These are phyloP conservation scores for Lentinula raphanica DNA, from an alignment of 768 basidiomycete genomes.

Conservation along the genomic window DNA sequence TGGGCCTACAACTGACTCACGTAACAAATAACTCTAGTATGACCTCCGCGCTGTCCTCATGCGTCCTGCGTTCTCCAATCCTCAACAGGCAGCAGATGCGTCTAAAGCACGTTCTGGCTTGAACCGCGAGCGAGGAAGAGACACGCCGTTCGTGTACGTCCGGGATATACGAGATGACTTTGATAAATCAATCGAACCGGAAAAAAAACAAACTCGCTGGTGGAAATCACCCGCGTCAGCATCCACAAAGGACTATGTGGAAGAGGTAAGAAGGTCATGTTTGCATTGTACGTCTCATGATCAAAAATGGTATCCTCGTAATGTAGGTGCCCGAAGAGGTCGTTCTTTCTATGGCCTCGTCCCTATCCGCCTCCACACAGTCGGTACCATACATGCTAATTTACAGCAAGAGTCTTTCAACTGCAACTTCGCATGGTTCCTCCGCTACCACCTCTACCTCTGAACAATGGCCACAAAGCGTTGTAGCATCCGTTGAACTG, in stretches of 20 bases:
- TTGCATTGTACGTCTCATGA: too few species aligned
- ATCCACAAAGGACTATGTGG: not conserved
- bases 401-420: not conserved
- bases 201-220: not conserved
- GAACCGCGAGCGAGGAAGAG: not conserved
- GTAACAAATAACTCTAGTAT: not conserved
- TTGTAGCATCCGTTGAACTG: not conserved
- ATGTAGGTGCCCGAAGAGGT: not conserved
- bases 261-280: not conserved
- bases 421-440: not conserved
- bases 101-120: not conserved
- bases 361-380: not conserved
- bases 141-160: not conserved
- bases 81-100: not conserved
- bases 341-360: not conserved
- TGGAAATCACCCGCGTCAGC: not conserved
- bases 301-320: not conserved
- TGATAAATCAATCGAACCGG: not conserved
- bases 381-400: not conserved
- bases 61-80: not conserved
- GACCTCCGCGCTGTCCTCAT: slow-evolving; percentile 2
- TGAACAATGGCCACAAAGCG: not conserved
- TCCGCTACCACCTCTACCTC: not conserved
- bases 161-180: not conserved
- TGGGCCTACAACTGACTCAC: not conserved